Base-by-base conservation (phyloP, 768 basidiomycete genomes). In the Cystofilobasidium macerans region DNA sequence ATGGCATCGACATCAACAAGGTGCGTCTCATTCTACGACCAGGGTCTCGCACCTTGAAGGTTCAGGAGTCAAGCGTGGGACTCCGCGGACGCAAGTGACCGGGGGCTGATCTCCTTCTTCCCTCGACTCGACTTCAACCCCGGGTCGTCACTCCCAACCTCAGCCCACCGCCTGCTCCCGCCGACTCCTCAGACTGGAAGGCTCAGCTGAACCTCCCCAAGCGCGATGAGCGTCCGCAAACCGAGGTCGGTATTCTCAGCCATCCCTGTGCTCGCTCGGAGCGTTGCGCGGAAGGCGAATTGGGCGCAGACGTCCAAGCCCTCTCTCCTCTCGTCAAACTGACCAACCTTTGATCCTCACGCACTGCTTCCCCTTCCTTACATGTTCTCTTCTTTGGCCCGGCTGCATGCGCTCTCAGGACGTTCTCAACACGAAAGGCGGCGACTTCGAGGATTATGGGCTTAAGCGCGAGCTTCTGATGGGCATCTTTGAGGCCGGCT, bases 401-500 rank as follows among this genome's bases (percentile, higher is more conserved):
- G 13, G 51, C 22, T 8, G 1, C 2, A 3, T 14, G 57, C 22
- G 7, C 45, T 11, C 26, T 18, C 70, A 81, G 79, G 94, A 99
- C 79, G 94, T 99, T 65, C 88, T 86, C 32, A 86, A 85, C 4
- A 94, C 90, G 32, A 88, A 91, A 77, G 94, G 94, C 69, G 81
- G 85, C 72, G 92, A 97, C 75, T 99, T 95, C 70, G 95, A 99
- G 79, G 90, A 74, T 63, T 74, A 72, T 61, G 71, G 71, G 60
- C 69, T 74, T 40, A 74, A 73, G 64, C 84, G 94, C 71, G 94
- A 98, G 78, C 85, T 99, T 69, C 84, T 99, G 76, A 98, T 99
- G 94, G 94, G 94, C 73, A 95, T 98, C 76, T 99, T 93, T 72
- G 92, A 97, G 79, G 95, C 93, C 71, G 94, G 94, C 65, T 78